Conservation (phyloP, 2,329 filamentous ascomycete species). For the Alternaria gansuensis region DNA sequence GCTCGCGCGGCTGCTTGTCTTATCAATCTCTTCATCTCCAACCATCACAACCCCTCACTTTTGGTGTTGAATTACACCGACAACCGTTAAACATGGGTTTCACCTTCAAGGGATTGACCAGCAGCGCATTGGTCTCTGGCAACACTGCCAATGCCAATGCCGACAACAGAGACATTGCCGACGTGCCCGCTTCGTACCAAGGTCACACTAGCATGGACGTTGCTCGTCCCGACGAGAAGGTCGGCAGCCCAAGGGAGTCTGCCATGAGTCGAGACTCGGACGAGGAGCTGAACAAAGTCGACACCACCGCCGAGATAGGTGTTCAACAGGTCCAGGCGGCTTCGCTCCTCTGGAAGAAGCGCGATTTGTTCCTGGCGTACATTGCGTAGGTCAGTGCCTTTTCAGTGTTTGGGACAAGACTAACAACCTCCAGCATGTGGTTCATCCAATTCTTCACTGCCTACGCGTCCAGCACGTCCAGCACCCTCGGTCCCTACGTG, state of each 20-base stretch:
- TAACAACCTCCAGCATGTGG: constrained; percentile 42
- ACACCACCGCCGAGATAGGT: constrained; percentile 41
- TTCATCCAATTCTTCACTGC: constrained; percentile 60
- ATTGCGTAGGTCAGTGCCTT: constrained; percentile 33
- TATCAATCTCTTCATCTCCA: constrained; percentile 36
- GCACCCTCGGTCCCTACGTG: constrained; percentile 55
- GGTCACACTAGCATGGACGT: constrained; percentile 42
- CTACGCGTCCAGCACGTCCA: constrained; percentile 55
- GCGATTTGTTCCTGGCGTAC: constrained; percentile 40
- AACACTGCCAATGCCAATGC: constrained; percentile 22
- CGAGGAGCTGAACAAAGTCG: constrained; percentile 46
- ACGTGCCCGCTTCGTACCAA: constrained; percentile 41
- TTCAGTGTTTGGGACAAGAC: neutral
- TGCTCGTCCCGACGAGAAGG: constrained; percentile 39
- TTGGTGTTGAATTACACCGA: constrained; percentile 10
- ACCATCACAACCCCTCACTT: constrained; percentile 12
- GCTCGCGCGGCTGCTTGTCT: constrained; percentile 32
- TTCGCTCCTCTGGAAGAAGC: constrained; percentile 42
- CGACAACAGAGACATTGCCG: constrained; percentile 39
- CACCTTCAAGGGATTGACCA: constrained; percentile 45
- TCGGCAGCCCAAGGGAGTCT: constrained; percentile 33
- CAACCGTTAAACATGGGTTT: constrained; percentile 39
- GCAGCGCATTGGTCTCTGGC: constrained; percentile 37
- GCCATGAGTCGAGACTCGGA: constrained; percentile 31
- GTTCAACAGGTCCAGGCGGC: constrained; percentile 44